A percentile compares a stretch with the other conserved stretches of the same genome.
Evolutionary conservation across 73 alveolate genomes (phyloP).

Genomic region (Tetrahymena thermophila): DNA sequence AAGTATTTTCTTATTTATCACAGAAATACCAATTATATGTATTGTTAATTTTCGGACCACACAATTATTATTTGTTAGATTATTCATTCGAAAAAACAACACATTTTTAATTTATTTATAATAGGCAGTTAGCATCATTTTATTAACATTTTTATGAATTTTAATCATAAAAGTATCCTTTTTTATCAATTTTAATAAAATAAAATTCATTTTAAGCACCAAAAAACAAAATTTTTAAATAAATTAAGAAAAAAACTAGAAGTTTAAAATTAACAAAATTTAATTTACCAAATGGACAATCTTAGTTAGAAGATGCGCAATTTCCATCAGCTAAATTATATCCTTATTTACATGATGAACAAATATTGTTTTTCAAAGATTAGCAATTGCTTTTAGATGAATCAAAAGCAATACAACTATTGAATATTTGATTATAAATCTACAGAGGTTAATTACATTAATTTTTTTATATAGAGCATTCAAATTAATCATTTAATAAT

Average conservation of each 20-base stretch:
- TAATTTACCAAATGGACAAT: background rate
- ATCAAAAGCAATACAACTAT: background rate
- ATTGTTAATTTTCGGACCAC: background rate
- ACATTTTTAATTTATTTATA: too few species aligned
- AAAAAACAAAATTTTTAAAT: too few species aligned
- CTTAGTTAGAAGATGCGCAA: background rate
- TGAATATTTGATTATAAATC: background rate
- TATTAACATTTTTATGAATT: too few species aligned
- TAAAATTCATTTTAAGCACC: too few species aligned
- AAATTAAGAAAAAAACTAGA: too few species aligned
- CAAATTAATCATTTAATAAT: background rate
- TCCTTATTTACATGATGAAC: background rate
- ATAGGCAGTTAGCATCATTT: too few species aligned
- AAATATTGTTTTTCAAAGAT: background rate
- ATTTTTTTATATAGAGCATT: background rate
- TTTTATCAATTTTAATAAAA: too few species aligned
- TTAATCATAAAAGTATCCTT: too few species aligned
- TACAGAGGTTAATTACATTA: background rate
- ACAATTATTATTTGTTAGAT: too few species aligned
- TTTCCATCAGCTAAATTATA: background rate
- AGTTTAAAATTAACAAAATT: too few species aligned
- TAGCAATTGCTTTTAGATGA: background rate
- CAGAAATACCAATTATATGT: background rate
- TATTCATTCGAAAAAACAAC: too few species aligned
- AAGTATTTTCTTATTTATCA: background rate